Evolutionary conservation across 306 rosid species (phyloP).

Genomic region (Quercus parvula): DNA sequence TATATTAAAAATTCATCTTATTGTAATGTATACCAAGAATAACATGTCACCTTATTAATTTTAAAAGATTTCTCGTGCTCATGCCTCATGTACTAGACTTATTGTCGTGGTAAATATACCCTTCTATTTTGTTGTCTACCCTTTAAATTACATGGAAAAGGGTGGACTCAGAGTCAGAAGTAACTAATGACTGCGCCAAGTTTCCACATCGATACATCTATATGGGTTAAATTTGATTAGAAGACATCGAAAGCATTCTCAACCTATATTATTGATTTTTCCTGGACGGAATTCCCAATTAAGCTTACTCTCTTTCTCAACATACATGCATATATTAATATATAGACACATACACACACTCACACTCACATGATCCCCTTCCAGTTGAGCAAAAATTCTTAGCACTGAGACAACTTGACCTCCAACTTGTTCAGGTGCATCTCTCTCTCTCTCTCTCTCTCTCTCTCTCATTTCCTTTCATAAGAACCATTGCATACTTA

Average conservation of each 20-base stretch:
- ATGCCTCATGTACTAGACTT: no score
- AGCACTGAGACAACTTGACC: background rate
- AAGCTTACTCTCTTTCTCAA: background rate
- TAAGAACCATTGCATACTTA: background rate
- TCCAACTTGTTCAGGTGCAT: background rate
- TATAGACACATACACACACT: background rate
- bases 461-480: background rate
- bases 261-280: background rate
- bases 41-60: no score
- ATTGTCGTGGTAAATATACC: no score
- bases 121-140: background rate
- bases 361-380: background rate
- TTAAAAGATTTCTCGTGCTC: no score
- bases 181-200: background rate
- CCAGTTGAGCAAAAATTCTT: background rate
- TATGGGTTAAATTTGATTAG: conserved; percentile 18
- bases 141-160: background rate
- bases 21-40: no score
- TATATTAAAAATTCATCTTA: no score
- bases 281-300: conserved; percentile 23
- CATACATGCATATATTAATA: background rate
- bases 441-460: background rate
- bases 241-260: conserved; percentile 11
- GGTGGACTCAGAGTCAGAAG: background rate
- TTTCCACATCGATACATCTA: background rate